Evolutionary conservation across 2,329 filamentous ascomycete species (phyloP), one percentile per base, ranked within the genome.

Genomic region (Claviceps purpurea): DNA sequence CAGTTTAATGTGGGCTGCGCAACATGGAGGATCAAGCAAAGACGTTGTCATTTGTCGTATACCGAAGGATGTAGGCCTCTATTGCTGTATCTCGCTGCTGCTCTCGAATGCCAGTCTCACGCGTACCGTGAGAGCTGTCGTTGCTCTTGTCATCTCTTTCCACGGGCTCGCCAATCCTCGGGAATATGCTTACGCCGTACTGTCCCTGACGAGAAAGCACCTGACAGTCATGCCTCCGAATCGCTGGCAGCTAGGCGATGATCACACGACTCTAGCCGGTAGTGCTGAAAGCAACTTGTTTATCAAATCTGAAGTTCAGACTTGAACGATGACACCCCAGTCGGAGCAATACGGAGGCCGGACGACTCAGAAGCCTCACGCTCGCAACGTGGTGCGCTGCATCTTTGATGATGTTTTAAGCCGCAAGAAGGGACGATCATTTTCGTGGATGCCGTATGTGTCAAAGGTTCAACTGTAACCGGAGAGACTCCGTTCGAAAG

Each of bases 341-440:
- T 76, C 3, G 81, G 81, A 30, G 10, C 26, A 30, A 30, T 39
- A 70, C 70, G 42, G 68, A 71, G 10, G 14, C 73, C 90, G 5
- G 73, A 78, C 1, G 61, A 73, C 1, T 67, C 74, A 87, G 62
- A 76, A 84, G 62, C 75, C 71, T 2, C 81, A 89, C 64, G 84
- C 85, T 2, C 76, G 85, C 47, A 90, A 90, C 60, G 61, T 90
- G 52, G 90, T 86, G 1, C 74, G 77, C 7, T 77, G 77, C 49
- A 88, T 90, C 50, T 89, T 83, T 59, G 76, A 22, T 89, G n/a
- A 75, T 90, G 4, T 85, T 89, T 64, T 85, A 89, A 65, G 71
- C 42, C 67, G 85, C 57, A 69, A 76, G 44, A 79, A 79, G 81
- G 88, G 20, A 75, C 78, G 1, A 76, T 88, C 57, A 70, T 79